Evolutionary conservation across 768 basidiomycete genomes (phyloP), one percentile per base, ranked within the genome.

Genomic region (Agrocybe pediades): DNA sequence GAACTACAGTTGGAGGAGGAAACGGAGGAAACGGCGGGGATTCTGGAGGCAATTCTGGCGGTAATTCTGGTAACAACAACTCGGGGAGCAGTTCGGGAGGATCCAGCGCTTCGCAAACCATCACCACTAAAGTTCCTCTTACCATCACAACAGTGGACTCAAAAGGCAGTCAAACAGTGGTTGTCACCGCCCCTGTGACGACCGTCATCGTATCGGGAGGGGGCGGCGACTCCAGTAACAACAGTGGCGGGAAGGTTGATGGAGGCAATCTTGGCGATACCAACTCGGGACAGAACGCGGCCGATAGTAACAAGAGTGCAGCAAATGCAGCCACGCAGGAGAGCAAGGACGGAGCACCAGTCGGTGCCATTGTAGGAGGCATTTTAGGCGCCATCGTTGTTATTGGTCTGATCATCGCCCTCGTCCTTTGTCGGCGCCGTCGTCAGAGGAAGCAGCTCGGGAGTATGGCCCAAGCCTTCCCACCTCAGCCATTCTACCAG

Each of bases 341-440:
- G 6, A 49, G 21, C 15, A 19, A 27, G 9, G 29, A 41, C 17
- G 20, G 24, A 15, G 27, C 11, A 21, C 24, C 49, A 2, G 24
- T 50, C 21, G 49, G 49, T 25, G 23, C 49, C 11, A 50, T 50
- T 15, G 27, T 50, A 27, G 49, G 49, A 17, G 41, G 49, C 7
- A 40, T 41, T 11, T 23, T 50, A n/a, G 49, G 49, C 6, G 49
- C 25, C 6, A 42, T 50, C 16, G 25, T 41, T 11, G 8, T 50
- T 16, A 50, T 50, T 42, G 25, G 26, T 9, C 40, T 50, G 13
- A 50, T 50, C 13, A 16, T 50, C n/a, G 49, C 49, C 2, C 16
- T 42, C 25, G 16, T 50, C 9, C 8, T 50, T 26, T 50, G 20
- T 20, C 13, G 40, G 7, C 17, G 24, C 17, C 3, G 40, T 5